Evolutionary conservation across 352 stramenopile species (phyloP).

Genomic region (Plasmopara halstedii): DNA sequence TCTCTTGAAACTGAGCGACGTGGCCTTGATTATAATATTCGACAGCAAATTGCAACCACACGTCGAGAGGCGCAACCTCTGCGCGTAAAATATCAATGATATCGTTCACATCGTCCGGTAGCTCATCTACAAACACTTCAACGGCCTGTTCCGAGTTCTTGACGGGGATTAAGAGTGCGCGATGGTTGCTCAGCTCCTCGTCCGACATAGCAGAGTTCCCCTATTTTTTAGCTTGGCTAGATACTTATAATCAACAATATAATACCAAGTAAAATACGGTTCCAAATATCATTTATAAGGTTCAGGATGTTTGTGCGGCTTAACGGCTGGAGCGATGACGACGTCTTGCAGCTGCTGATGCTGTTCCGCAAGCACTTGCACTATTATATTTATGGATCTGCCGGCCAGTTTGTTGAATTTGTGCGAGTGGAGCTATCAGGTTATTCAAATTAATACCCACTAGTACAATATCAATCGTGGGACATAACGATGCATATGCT

Average conservation of each 20-base stretch:
- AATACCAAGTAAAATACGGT: too few species aligned
- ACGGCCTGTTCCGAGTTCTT: constrained; percentile 87
- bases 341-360: constrained; percentile 43
- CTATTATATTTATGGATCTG: constrained; percentile 54
- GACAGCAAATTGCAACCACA: constrained; percentile 89
- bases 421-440: constrained; percentile 35
- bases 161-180: constrained; percentile 85
- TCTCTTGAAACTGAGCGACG: constrained; percentile 79
- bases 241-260: background rate
- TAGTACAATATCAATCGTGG: too few species aligned
- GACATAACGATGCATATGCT: background rate
- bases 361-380: constrained; percentile 43
- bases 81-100: constrained; percentile 89
- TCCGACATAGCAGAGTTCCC: constrained; percentile 21
- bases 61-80: constrained; percentile 85
- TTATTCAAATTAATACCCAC: constrained; percentile 1
- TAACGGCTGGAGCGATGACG: constrained; percentile 40
- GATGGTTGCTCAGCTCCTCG: constrained; percentile 33
- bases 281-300: too few species aligned
- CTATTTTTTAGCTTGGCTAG: background rate
- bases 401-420: constrained; percentile 32
- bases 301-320: constrained; percentile 22
- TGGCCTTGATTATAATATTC: constrained; percentile 86
- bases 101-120: constrained; percentile 86
- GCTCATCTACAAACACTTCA: constrained; percentile 86